These are phyloP conservation scores for Epichloe sibirici DNA, from an alignment of 2,329 filamentous ascomycete genomes.

Conservation along the genomic window DNA sequence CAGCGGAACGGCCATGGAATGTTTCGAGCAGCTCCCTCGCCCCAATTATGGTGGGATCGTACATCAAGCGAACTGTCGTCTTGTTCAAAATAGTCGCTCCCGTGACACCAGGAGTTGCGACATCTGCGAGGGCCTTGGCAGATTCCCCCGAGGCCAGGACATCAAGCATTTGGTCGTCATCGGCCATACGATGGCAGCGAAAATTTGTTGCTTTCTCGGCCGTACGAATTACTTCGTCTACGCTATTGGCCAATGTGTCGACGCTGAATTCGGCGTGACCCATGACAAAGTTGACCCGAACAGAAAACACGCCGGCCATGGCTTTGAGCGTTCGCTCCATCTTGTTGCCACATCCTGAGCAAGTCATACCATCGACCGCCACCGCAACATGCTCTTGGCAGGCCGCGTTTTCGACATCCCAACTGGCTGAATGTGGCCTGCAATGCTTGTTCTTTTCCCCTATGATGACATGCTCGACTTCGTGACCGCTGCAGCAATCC, in stretches of 20 bases:
- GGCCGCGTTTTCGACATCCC: slow-evolving; percentile 16
- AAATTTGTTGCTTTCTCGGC: slow-evolving; percentile 20
- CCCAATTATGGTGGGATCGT: slow-evolving; percentile 22
- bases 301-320: slow-evolving; percentile 18
- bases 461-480: slow-evolving; percentile 3
- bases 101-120: slow-evolving; percentile 14
- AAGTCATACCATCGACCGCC: slow-evolving; percentile 24
- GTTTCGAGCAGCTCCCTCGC: slow-evolving; percentile 17
- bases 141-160: slow-evolving; percentile 12
- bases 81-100: slow-evolving; percentile 16
- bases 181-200: slow-evolving; percentile 13
- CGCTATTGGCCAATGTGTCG: slow-evolving; percentile 12
- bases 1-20: slow-evolving; percentile 10
- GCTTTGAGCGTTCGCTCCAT: slow-evolving; percentile 16
- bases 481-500: slow-evolving; percentile 7
- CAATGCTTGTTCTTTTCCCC: not conserved
- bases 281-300: slow-evolving; percentile 26
- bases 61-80: slow-evolving; percentile 19
- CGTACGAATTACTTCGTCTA: slow-evolving; percentile 16
- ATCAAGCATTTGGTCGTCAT: slow-evolving; percentile 18
- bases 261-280: slow-evolving; percentile 23
- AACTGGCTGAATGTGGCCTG: not conserved
- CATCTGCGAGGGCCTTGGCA: slow-evolving; percentile 12
- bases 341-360: slow-evolving; percentile 24
- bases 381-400: slow-evolving; percentile 16